A percentile compares a stretch with the other conserved stretches of the same genome.
phyloP scores from a whole-genome alignment of 306 rosid genomes.

The Rosa chinensis region DNA sequence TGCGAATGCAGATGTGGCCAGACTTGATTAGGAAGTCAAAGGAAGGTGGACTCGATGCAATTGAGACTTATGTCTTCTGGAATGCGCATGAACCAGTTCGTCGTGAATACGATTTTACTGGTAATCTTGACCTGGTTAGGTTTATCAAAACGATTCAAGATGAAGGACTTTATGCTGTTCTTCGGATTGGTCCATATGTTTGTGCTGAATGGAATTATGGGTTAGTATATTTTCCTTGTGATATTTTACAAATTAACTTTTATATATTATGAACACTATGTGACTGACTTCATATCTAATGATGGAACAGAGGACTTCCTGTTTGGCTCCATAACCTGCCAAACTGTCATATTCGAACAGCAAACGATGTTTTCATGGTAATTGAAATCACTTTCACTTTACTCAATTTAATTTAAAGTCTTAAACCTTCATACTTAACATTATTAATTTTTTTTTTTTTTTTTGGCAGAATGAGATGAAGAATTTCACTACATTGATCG shows the following conservation, averaged over 20 bases:
- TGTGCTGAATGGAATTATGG: constrained; percentile 72
- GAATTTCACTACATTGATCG: constrained; percentile 49
- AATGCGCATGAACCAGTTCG: constrained; percentile 49
- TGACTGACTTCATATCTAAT: not conserved
- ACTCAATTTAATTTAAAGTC: too few species aligned
- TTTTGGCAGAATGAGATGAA: constrained; percentile 52
- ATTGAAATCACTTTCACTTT: not conserved
- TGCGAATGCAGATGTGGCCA: constrained; percentile 51
- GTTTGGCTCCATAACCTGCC: constrained; percentile 62
- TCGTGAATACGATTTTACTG: constrained; percentile 44
- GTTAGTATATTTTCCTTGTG: constrained; percentile 5
- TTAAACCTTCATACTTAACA: not conserved
- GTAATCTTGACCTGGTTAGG: constrained; percentile 38
- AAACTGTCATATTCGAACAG: constrained; percentile 45
- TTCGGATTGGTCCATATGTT: constrained; percentile 68
- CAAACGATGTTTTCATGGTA: constrained; percentile 51
- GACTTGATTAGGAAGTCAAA: constrained; percentile 47
- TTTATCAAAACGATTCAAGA: constrained; percentile 54
- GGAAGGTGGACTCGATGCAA: constrained; percentile 54
- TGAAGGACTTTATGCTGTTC: constrained; percentile 50
- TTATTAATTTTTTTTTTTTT: not conserved
- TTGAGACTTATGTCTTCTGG: constrained; percentile 62
- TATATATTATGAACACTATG: too few species aligned
- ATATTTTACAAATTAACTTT: not conserved
- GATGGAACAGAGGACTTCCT: constrained; percentile 43